Evolutionary conservation across 2,329 filamentous ascomycete species (phyloP).

Genomic region (Ceratocystis papillata): DNA sequence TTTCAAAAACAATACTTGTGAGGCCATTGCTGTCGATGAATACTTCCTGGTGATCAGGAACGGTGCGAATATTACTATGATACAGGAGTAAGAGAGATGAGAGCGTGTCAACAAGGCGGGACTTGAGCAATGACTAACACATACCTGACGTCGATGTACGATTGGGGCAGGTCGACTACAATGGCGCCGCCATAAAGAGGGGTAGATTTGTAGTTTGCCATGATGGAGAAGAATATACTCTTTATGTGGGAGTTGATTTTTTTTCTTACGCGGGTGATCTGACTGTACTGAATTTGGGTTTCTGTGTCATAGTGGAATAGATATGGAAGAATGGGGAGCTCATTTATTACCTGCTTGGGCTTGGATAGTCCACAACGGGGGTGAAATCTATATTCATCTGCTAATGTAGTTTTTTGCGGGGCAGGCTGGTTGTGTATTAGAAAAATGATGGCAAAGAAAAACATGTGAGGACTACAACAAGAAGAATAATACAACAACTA

Average conservation of each 20-base stretch:
- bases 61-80: conserved; percentile 56
- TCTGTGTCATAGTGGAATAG: too few species aligned
- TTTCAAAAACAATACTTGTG: conserved; percentile 80
- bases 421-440: too few species aligned
- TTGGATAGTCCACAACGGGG: too few species aligned
- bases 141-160: conserved; percentile 65
- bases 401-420: too few species aligned
- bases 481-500: too few species aligned
- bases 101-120: conserved; percentile 1
- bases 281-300: too few species aligned
- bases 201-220: conserved; percentile 46
- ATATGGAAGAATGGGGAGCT: too few species aligned
- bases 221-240: conserved; percentile 28
- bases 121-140: conserved; percentile 21
- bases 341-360: too few species aligned
- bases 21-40: conserved; percentile 76
- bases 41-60: conserved; percentile 84
- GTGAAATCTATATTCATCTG: too few species aligned
- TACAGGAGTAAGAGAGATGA: conserved; percentile 5
- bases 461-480: too few species aligned
- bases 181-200: conserved; percentile 65
- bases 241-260: not conserved
- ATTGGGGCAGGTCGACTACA: conserved; percentile 53
- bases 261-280: not conserved
- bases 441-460: too few species aligned